phyloP scores from a whole-genome alignment of 495 filamentous ascomycete genomes.

The Talaromyces thailandensis region DNA sequence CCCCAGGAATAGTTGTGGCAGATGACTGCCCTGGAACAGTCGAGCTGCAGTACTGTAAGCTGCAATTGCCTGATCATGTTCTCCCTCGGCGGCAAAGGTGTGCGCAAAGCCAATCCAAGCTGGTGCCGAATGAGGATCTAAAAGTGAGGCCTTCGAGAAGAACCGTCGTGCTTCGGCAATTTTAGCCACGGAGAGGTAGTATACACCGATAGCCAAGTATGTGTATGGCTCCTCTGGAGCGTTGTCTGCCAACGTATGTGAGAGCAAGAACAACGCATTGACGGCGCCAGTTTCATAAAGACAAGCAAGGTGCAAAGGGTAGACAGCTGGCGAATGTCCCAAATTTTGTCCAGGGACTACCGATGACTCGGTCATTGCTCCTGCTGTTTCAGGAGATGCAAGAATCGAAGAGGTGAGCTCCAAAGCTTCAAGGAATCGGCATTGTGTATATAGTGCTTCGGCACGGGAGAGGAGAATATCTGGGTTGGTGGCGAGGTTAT shows the following conservation, averaged over 20 bases:
- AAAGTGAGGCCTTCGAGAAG: slow-evolving; percentile 93
- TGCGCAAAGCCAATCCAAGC: slow-evolving; percentile 99
- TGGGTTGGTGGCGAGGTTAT: slow-evolving; percentile 78
- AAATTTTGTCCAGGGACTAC: slow-evolving; percentile 41
- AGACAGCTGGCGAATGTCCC: slow-evolving; percentile 80
- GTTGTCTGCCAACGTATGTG: slow-evolving; percentile 90
- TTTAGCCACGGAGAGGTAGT: slow-evolving; percentile 83
- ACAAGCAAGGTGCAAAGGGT: slow-evolving; percentile 88
- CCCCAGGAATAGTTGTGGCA: slow-evolving; percentile 91
- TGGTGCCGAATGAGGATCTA: slow-evolving; percentile 95
- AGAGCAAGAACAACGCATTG: slow-evolving; percentile 82
- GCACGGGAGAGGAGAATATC: slow-evolving; percentile 90
- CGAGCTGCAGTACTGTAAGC: slow-evolving; percentile 94
- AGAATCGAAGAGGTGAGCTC: slow-evolving; percentile 77
- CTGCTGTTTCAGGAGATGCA: slow-evolving; percentile 31
- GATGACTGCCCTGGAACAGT: slow-evolving; percentile 92
- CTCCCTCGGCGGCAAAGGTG: slow-evolving; percentile 99
- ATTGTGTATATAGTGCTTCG: slow-evolving; percentile 89
- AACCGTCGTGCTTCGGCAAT: slow-evolving; percentile 90
- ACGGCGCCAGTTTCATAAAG: slow-evolving; percentile 79
- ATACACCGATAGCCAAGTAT: slow-evolving; percentile 90
- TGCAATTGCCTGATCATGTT: slow-evolving; percentile 97
- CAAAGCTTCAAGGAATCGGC: slow-evolving; percentile 80
- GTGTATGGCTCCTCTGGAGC: slow-evolving; percentile 85
- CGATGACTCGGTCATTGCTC: slow-evolving; percentile 13